Percentiles rank a stretch among this genome's conserved stretches.
These are phyloP conservation scores for Quercus suber DNA, from an alignment of 306 rosid genomes.

Conservation along the genomic window DNA sequence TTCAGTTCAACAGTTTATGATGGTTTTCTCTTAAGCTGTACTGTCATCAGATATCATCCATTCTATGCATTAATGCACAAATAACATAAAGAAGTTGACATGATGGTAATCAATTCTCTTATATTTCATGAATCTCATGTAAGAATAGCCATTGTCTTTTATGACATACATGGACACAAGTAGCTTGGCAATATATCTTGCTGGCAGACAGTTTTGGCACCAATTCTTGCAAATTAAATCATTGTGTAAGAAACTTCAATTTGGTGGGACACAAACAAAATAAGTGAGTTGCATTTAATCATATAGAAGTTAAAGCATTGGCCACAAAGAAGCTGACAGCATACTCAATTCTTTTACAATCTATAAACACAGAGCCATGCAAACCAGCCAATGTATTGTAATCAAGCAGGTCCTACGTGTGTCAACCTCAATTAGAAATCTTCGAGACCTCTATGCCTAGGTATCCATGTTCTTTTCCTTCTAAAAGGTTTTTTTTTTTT, in stretches of 20 bases:
- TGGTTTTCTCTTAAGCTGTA: slow-evolving; percentile 7
- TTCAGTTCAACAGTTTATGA: slow-evolving; percentile 15
- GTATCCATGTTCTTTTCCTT: background rate
- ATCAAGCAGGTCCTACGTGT: background rate
- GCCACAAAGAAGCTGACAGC: background rate
- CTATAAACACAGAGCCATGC: background rate
- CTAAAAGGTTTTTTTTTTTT: no score
- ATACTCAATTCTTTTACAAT: background rate
- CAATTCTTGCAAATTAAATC: background rate
- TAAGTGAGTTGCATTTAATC: background rate
- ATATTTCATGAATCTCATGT: background rate
- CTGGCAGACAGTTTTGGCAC: background rate
- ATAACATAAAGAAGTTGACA: slow-evolving; percentile 10
- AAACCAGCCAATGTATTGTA: background rate
- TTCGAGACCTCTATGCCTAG: background rate
- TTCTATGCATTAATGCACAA: background rate
- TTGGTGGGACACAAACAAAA: background rate
- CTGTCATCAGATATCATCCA: slow-evolving; percentile 6
- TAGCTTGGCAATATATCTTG: background rate
- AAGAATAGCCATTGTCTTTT: background rate
- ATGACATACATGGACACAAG: background rate
- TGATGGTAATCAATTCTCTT: background rate
- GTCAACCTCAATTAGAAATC: no score
- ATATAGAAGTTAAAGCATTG: background rate
- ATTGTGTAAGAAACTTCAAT: background rate